Base-by-base conservation (phyloP, 257 asterid genomes). In the Ilex aquifolium region DNA sequence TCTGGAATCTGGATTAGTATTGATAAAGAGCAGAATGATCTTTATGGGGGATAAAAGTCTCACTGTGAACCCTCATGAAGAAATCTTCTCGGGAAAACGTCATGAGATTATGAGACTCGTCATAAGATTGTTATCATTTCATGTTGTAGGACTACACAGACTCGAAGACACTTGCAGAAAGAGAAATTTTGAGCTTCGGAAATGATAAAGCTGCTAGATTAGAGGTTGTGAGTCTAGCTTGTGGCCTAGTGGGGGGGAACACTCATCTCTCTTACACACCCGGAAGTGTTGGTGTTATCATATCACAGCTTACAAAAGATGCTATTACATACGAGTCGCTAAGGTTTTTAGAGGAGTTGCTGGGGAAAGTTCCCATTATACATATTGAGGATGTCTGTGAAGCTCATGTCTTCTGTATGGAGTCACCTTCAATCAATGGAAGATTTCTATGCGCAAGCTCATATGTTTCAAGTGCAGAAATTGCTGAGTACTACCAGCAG, bases 191-290 rank as follows among this genome's bases (percentile, higher is more conserved):
- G 71, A 76, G 73, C n/a, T 77, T 53, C 15, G 31, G 29, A 29
- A n/a, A 17, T 14, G 30, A 74, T 63, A 48, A 81, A 21, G 86
- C 79, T 1, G 36, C 63, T 44, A 84, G 79, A 8, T 27, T 85
- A 17, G 67, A 76, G 40, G 93, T 80, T 40, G 88, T 81, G 46
- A 79, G 83, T 66, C 78, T 90, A 4, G 81, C 32, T 2, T 73
- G 79, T 56, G 93, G 85, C 55, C 76, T 85, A 32, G 90, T 85
- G 13, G 94, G 97, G 2, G 95, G 90, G 40, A 84, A 68, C 3
- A 74, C 84, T 13, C 12, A 72, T 51, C 80, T 72, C 16, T 64
- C 83, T 2, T 53, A 40, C 27, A 9, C 71, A n/a, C 12, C 87
- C 0, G 68, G 2, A 12, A 83, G 82, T 77, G 44, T 57, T 70